These are phyloP conservation scores for Leptographium galeiforme DNA, from an alignment of 2,329 filamentous ascomycete species.

Conservation along the genomic window DNA sequence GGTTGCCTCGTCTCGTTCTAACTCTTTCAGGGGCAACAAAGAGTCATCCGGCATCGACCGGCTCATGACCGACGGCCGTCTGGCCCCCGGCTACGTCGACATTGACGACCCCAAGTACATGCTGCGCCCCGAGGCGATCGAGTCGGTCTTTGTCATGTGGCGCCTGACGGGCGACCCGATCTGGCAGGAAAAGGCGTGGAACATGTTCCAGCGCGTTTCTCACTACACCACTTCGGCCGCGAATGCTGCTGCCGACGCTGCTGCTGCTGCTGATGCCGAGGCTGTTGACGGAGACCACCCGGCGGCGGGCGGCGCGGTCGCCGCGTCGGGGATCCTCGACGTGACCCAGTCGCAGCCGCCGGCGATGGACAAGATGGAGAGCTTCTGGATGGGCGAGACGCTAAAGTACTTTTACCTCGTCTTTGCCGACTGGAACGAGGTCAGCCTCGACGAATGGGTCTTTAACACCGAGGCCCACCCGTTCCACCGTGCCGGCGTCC, in stretches of 20 bases:
- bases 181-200: conserved; percentile 59
- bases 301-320: conserved; percentile 22
- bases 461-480: conserved; percentile 45
- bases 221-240: conserved; percentile 42
- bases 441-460: conserved; percentile 50
- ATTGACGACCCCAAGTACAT: conserved; percentile 48
- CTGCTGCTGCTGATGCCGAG: too few relatives aligned
- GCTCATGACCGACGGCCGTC: conserved; percentile 25
- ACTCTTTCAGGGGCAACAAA: not conserved
- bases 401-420: conserved; percentile 55
- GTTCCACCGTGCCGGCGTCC: conserved; percentile 19
- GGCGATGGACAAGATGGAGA: conserved; percentile 54
- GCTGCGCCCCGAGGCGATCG: conserved; percentile 64
- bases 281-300: not conserved
- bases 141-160: conserved; percentile 68
- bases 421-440: conserved; percentile 43
- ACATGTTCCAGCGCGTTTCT: conserved; percentile 55
- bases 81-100: conserved; percentile 41
- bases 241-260: not conserved
- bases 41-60: conserved; percentile 15
- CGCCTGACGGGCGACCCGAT: conserved; percentile 53
- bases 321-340: conserved; percentile 53
- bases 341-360: conserved; percentile 34
- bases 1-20: not conserved
- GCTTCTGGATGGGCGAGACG: conserved; percentile 60